Percentiles rank a stretch among this genome's conserved stretches.
These are phyloP conservation scores for Termitomyces sp. DNA, from an alignment of 768 basidiomycete species.

Conservation along the genomic window DNA sequence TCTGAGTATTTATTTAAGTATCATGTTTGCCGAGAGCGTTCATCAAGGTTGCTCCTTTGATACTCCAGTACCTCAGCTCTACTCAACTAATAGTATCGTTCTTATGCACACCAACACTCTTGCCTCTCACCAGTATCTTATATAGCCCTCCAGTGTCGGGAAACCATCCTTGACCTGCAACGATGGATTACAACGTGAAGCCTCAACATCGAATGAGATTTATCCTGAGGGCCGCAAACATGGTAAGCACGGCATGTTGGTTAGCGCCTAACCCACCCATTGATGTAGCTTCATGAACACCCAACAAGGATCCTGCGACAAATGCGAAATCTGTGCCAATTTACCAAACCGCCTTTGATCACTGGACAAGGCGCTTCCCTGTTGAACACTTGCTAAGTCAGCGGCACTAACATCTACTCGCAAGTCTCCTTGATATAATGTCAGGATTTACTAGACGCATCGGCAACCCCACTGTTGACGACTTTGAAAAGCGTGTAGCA, in stretches of 20 bases:
- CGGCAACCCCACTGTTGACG: conserved; percentile 32
- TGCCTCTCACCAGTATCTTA: background rate
- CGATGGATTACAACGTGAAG: conserved; percentile 17
- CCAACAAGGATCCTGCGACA: conserved; percentile 48
- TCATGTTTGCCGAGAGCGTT: too few species aligned
- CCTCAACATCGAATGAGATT: conserved; percentile 22
- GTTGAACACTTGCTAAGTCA: conserved; percentile 5
- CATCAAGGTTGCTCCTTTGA: background rate
- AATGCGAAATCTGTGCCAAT: conserved; percentile 66
- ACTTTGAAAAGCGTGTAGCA: conserved; percentile 65
- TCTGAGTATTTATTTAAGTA: too few species aligned
- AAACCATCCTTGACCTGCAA: background rate
- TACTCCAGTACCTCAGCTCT: background rate
- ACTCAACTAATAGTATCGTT: background rate
- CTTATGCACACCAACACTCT: fast-evolving
- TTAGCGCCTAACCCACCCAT: background rate
- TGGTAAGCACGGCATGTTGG: background rate
- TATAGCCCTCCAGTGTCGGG: background rate
- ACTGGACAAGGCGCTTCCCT: conserved; percentile 35
- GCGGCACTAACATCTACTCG: conserved; percentile 11
- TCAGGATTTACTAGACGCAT: conserved; percentile 3
- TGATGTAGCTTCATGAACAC: conserved; percentile 53
- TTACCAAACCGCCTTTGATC: conserved; percentile 56
- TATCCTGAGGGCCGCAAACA: conserved; percentile 6
- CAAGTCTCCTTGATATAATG: background rate